Evolutionary conservation across 1,284 basidiomycete species (phyloP).

Genomic region (Hypsizygus ulmarius): DNA sequence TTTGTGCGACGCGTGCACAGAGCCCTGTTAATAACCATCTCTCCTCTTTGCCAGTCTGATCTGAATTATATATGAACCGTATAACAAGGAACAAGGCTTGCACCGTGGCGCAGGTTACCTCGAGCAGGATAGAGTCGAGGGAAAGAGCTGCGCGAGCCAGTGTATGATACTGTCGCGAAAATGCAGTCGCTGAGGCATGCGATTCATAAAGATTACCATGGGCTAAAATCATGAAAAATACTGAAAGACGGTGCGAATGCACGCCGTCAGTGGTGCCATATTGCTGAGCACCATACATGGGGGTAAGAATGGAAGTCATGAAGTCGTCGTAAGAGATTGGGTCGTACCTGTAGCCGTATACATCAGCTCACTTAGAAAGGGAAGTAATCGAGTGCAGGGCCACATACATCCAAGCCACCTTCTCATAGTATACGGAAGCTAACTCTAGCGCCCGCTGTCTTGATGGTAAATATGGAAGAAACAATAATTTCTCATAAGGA

Average conservation of each 20-base stretch:
- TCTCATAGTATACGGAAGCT: conserved; percentile 41
- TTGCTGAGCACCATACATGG: conserved; percentile 37
- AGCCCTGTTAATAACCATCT: conserved; percentile 49
- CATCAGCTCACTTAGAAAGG: conserved; percentile 4
- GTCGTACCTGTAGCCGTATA: conserved; percentile 36
- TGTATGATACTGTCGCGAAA: conserved; percentile 41
- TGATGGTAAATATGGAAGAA: conserved; percentile 40
- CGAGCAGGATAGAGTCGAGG: conserved; percentile 41
- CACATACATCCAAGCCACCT: conserved; percentile 48
- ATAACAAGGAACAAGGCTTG: conserved; percentile 48
- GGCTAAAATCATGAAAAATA: conserved; percentile 49
- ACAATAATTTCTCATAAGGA: conserved; percentile 35
- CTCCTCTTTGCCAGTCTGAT: conserved; percentile 42
- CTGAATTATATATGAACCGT: conserved; percentile 43
- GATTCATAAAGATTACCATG: conserved; percentile 41
- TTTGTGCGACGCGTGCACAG: conserved; percentile 40
- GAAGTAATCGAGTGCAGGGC: background rate
- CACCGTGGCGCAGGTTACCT: conserved; percentile 44
- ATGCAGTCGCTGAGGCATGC: conserved; percentile 26
- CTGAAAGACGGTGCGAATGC: conserved; percentile 45
- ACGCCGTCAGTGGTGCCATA: conserved; percentile 32
- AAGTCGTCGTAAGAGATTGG: conserved; percentile 41
- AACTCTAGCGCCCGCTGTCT: conserved; percentile 38
- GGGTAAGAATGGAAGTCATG: conserved; percentile 34
- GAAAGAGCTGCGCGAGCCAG: conserved; percentile 46